Evolutionary conservation across 1,284 basidiomycete species (phyloP), one percentile per base, ranked within the genome.

Genomic region (Rhodotorula sp.): DNA sequence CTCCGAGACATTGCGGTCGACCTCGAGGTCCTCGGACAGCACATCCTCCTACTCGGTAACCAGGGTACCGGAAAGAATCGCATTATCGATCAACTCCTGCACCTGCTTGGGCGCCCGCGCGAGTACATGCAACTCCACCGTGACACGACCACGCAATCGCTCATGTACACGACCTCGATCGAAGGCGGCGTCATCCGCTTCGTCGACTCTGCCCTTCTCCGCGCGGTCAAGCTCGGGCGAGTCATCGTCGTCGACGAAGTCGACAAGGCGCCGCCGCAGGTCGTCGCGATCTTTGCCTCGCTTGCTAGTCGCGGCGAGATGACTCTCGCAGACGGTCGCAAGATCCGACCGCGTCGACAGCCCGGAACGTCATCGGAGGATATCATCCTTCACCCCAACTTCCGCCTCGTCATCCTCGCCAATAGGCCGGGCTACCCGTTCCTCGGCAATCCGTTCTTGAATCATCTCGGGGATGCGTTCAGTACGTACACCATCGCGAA

Each of bases 21-120:
- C 64, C 75, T 82, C 23, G 77, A 78, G 8, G 28, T 80, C 57
- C 76, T 82, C 23, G 66, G 73, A 60, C 77, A 81, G 69, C 80
- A 82, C 58, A 71, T 82, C 28, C 72, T 82, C 28, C 77, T 82
- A 2, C 78, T 82, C 74, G 81, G 81, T 26, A 78, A 77, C 38
- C 81, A 82, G 58, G 81, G 81, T 12, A 80, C 79, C 14, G 81
- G 81, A 23, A 82, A 82, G 78, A 82, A 82, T 77, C 80, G 80
- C 76, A 77, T 80, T 62, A 79, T 81, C 63, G 73, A 82, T 64
- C 79, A 80, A 31, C 73, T 80, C 2, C 77, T 81, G 23, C 77
- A 81, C 69, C 76, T 82, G 5, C 78, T 81, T 23, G 68, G 74
- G 23, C 74, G 81, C 5, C 81, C 81, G 34, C 71, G 81, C 45